A percentile compares a stretch with the other conserved stretches of the same genome.
phyloP scores from a whole-genome alignment of 805 yeast genomes.

The Schwanniomyces occidentalis region DNA sequence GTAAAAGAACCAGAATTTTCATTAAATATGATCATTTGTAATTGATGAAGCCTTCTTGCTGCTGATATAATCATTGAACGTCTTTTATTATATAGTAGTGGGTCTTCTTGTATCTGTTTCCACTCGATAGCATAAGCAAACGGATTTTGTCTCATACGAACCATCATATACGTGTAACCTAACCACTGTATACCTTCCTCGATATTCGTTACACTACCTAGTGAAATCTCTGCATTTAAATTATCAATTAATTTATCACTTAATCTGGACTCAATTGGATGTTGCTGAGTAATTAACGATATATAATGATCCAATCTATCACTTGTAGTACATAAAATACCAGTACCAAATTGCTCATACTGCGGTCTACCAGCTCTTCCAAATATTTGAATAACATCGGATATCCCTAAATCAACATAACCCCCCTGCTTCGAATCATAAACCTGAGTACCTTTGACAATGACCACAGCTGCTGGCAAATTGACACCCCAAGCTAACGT shows the following conservation, averaged over 20 bases:
- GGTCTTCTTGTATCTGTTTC: conserved; percentile 82
- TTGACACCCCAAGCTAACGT: conserved; percentile 99
- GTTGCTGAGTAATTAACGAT: conserved; percentile 88
- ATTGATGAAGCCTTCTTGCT: conserved; percentile 76
- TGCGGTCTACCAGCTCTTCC: conserved; percentile 99
- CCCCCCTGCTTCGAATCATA: conserved; percentile 96
- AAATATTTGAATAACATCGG: conserved; percentile 96
- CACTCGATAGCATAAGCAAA: conserved; percentile 88
- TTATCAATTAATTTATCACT: conserved; percentile 82
- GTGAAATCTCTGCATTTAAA: conserved; percentile 91
- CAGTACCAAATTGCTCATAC: conserved; percentile 88
- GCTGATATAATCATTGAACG: conserved; percentile 75
- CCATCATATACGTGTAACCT: conserved; percentile 94
- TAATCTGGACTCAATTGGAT: conserved; percentile 89
- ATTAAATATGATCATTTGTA: conserved; percentile 93
- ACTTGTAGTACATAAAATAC: conserved; percentile 80
- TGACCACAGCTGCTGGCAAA: conserved; percentile 96
- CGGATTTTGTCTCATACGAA: conserved; percentile 93
- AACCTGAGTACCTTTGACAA: conserved; percentile 94
- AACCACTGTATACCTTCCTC: conserved; percentile 96
- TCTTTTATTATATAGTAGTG: conserved; percentile 70
- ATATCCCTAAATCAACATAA: conserved; percentile 85
- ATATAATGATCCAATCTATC: conserved; percentile 86
- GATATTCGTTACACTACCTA: conserved; percentile 92
- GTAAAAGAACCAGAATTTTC: conserved; percentile 77